Evolutionary conservation across 306 rosid genomes (phyloP).

Genomic region (Lupinus albus): DNA sequence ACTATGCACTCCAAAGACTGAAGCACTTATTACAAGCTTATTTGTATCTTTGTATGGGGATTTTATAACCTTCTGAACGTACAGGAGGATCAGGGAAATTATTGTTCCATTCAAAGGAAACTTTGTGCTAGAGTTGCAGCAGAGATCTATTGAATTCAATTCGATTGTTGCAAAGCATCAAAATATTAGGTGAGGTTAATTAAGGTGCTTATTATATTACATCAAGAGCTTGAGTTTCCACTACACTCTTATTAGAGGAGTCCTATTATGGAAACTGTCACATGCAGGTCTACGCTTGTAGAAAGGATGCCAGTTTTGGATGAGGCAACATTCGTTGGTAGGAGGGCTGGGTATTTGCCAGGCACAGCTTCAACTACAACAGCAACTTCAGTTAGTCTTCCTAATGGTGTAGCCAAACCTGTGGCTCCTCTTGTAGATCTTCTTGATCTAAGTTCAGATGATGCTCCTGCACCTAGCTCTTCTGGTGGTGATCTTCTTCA

Average conservation of each 20-base stretch:
- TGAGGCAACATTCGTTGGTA: slow-evolving; percentile 79
- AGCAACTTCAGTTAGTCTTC: slow-evolving; percentile 62
- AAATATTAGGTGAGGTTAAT: slow-evolving; percentile 68
- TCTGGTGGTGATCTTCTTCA: slow-evolving; percentile 84
- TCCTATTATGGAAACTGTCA: slow-evolving; percentile 25
- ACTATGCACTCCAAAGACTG: slow-evolving; percentile 1
- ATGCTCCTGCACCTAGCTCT: slow-evolving; percentile 76
- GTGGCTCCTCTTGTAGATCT: slow-evolving; percentile 86
- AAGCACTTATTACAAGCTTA: slow-evolving; percentile 19
- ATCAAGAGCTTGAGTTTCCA: slow-evolving; percentile 24
- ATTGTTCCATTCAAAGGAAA: slow-evolving; percentile 77
- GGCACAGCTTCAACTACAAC: slow-evolving; percentile 59
- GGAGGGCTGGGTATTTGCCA: slow-evolving; percentile 70
- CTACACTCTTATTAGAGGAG: background rate
- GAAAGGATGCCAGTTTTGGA: slow-evolving; percentile 98
- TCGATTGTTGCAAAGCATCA: slow-evolving; percentile 74
- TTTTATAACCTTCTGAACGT: slow-evolving; percentile 40
- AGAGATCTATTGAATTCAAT: slow-evolving; percentile 91
- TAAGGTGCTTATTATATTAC: slow-evolving; percentile 25
- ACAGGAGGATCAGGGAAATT: slow-evolving; percentile 83
- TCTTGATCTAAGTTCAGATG: slow-evolving; percentile 82
- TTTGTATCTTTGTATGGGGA: slow-evolving; percentile 38
- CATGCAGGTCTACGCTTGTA: slow-evolving; percentile 74
- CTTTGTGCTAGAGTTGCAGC: slow-evolving; percentile 97
- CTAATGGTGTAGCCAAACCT: slow-evolving; percentile 79